These are phyloP conservation scores for Aspergillus sp. DNA, from an alignment of 2,329 filamentous ascomycete species.

Conservation along the genomic window DNA sequence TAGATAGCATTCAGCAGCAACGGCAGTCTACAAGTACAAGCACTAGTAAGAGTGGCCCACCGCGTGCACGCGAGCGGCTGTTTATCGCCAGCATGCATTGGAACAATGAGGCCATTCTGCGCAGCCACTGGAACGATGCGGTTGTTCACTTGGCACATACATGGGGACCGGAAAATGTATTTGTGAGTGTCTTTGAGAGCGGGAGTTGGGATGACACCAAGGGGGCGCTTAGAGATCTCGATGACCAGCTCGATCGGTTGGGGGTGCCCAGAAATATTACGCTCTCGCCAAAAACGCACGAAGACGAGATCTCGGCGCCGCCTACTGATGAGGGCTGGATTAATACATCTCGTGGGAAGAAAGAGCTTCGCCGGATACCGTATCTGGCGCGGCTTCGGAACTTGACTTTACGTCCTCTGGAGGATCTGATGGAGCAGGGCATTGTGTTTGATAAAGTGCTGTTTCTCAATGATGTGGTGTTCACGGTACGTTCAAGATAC, in stretches of 20 bases:
- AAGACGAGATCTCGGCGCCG: constrained; percentile 44
- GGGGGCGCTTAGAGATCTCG: constrained; percentile 50
- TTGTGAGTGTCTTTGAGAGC: constrained; percentile 59
- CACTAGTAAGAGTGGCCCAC: no score
- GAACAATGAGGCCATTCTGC: constrained; percentile 55
- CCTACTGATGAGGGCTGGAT: constrained; percentile 48
- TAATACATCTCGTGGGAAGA: constrained; percentile 45
- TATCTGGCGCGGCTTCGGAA: constrained; percentile 61
- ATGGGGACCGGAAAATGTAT: constrained; percentile 58
- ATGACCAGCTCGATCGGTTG: constrained; percentile 44
- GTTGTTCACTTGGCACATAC: constrained; percentile 49
- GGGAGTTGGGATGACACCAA: constrained; percentile 64
- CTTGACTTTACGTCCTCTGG: constrained; percentile 51
- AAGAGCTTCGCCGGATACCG: constrained; percentile 58
- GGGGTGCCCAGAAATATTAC: constrained; percentile 50
- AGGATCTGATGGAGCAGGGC: constrained; percentile 44
- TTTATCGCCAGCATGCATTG: constrained; percentile 64
- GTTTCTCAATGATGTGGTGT: constrained; percentile 47
- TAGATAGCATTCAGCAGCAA: no score
- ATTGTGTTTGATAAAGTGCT: constrained; percentile 51
- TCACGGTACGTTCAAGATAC: constrained; percentile 24
- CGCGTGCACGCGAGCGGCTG: constrained; percentile 31
- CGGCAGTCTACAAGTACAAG: no score
- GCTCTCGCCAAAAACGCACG: constrained; percentile 52
- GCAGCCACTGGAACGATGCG: constrained; percentile 54